Percentiles rank a stretch among this genome's conserved stretches.
Conservation (phyloP, 2,329 filamentous ascomycete genomes). For the Stemphylium lycopersici region DNA sequence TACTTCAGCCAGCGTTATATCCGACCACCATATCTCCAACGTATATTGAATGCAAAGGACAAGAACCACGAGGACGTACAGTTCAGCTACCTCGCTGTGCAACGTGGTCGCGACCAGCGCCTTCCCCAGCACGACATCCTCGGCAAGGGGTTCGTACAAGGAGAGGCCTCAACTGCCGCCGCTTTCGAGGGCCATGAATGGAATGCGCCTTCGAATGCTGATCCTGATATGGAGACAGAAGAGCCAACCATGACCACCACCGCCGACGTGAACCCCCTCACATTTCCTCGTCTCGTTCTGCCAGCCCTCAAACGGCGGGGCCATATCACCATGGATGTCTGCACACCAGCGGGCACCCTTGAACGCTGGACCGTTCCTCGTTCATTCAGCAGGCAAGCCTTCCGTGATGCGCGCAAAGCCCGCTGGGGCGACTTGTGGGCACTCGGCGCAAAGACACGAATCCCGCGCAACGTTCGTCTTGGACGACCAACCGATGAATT, state of each 20-base stretch:
- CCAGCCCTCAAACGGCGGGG: slow-evolving; percentile 85
- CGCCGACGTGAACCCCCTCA: slow-evolving; percentile 58
- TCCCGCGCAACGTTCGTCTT: slow-evolving; percentile 65
- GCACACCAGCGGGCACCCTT: slow-evolving; percentile 81
- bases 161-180: slow-evolving; percentile 63
- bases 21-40: slow-evolving; percentile 80
- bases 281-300: slow-evolving; percentile 78
- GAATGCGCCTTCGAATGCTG: slow-evolving; percentile 15
- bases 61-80: slow-evolving; percentile 88
- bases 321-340: slow-evolving; percentile 88
- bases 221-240: slow-evolving; percentile 17
- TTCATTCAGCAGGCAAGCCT: slow-evolving; percentile 80
- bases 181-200: slow-evolving; percentile 75
- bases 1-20: slow-evolving; percentile 90
- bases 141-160: slow-evolving; percentile 53
- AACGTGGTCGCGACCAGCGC: slow-evolving; percentile 72
- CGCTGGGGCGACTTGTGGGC: slow-evolving; percentile 96
- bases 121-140: slow-evolving; percentile 39
- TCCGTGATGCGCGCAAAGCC: slow-evolving; percentile 89
- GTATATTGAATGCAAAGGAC: slow-evolving; percentile 69
- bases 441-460: slow-evolving; percentile 86
- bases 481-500: slow-evolving; percentile 56
- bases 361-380: slow-evolving; percentile 94
- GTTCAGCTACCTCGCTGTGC: slow-evolving; percentile 87
- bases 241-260: slow-evolving; percentile 41